Evolutionary conservation across 495 filamentous ascomycete species (phyloP).

Genomic region (Tuber umbilicatum): DNA sequence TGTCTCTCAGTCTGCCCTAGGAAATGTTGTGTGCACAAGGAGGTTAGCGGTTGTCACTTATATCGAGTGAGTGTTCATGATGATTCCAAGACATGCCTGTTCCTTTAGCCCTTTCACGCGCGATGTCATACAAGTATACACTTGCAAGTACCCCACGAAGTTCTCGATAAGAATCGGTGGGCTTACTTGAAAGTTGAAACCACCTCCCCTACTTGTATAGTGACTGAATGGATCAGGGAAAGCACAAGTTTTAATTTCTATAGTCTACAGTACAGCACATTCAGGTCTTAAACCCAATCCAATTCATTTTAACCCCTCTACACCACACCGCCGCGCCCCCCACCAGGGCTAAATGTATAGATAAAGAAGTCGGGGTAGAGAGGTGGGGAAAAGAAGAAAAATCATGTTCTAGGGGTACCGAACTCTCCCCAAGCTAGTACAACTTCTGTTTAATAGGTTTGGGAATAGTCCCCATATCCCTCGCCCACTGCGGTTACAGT

Average conservation of each 20-base stretch:
- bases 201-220: not conserved
- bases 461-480: not conserved
- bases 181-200: not conserved
- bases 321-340: not conserved
- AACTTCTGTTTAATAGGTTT: not conserved
- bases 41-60: not conserved
- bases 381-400: not conserved
- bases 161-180: not conserved
- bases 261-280: not conserved
- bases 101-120: not conserved
- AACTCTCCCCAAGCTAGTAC: not conserved
- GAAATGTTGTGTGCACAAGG: not conserved
- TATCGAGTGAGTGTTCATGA: not conserved
- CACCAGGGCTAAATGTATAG: not conserved
- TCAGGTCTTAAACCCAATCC: not conserved
- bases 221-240: not conserved
- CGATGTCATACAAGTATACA: not conserved
- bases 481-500: not conserved
- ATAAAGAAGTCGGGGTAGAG: not conserved
- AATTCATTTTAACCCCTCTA: not conserved
- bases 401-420: not conserved
- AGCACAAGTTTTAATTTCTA: not conserved
- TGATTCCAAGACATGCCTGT: not conserved
- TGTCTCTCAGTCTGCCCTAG: not conserved
- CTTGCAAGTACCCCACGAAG: not conserved